Evolutionary conservation across 108 stramenopile species (phyloP).

Genomic region (Cyclotella sp.): DNA sequence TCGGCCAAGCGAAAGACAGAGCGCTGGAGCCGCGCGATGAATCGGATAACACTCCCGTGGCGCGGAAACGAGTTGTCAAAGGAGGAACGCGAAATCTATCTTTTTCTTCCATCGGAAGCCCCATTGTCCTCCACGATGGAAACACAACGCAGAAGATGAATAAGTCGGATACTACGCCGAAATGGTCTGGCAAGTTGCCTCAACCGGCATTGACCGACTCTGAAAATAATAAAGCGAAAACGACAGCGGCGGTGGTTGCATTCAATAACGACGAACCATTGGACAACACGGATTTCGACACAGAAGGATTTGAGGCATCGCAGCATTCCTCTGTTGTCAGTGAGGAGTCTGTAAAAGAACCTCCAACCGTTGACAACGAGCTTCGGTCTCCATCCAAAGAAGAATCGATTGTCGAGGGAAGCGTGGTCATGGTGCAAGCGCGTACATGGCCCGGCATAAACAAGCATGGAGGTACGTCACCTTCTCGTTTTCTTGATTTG

Average conservation of each 20-base stretch:
- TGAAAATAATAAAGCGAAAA: background rate
- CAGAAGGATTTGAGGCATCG: conserved; percentile 10
- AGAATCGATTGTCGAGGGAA: conserved; percentile 52
- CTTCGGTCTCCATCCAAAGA: background rate
- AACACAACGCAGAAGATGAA: conserved; percentile 33
- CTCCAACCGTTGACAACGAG: background rate
- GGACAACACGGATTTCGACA: background rate
- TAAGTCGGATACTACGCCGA: conserved; percentile 29
- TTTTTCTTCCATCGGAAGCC: conserved; percentile 15
- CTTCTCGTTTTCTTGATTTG: conserved; percentile 7
- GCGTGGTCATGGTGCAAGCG: conserved; percentile 74
- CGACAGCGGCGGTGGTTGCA: background rate
- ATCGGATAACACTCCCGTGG: no score
- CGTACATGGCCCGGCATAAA: conserved; percentile 92
- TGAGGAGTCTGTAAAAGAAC: background rate
- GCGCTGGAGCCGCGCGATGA: background rate
- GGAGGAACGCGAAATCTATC: background rate
- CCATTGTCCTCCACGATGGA: conserved; percentile 39
- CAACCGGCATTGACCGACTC: background rate
- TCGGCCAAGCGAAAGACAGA: background rate
- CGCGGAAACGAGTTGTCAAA: no score
- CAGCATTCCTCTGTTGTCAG: conserved; percentile 5
- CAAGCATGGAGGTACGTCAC: conserved; percentile 69
- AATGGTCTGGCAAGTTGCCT: conserved; percentile 7
- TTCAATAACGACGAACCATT: background rate